Base-by-base conservation (phyloP, 805 yeast species). In the Spathaspora arborariae region DNA sequence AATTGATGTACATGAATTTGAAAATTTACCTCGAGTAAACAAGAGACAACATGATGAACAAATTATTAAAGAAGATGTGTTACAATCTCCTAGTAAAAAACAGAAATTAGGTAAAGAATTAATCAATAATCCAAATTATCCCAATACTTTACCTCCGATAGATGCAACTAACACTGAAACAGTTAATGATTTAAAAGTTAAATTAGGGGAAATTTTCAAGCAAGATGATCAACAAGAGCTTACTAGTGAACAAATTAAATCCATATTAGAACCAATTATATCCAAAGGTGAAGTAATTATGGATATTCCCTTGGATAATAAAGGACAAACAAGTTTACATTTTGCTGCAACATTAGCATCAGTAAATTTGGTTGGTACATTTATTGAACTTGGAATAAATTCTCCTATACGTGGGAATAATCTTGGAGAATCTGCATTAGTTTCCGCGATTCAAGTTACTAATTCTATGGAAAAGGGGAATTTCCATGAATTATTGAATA, bases 381-480 rank as follows among this genome's bases (percentile, higher is more conserved):
- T 70, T 38, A 58, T 71, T 18, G 57, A 61, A 27, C 58, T 69
- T 34, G 67, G 68, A 1, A 52, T 70, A 21, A 63, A 65, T 49
- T 63, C 70, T 13, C 74, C 76, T 1, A 57, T 69, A 10, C 56
- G 77, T 42, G 77, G 77, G 0, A 65, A 66, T 40, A 50, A 53
- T 27, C 53, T 53, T 21, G 77, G 77, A 1, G 74, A 70, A 50
- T 60, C 72, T 4, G 67, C 72, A 1, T 58, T 68, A 30, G 80
- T 90, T 9, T 78, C 95, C 27, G 88, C 96, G 0, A 88, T 91
- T 24, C 81, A 78, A 64, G 97, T 82, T 45, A 90, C 90, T 44
- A 89, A 88, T 59, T 79, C 90, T 51, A 84, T 85, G 67, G 96
- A 89, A 54, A 78, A 81, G 51, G 82, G 85, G 0, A 79, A 88